Percentiles rank a stretch among this genome's conserved stretches.
These are phyloP conservation scores for Candida arabinofermentans DNA, from an alignment of 805 yeast species.

Conservation along the genomic window DNA sequence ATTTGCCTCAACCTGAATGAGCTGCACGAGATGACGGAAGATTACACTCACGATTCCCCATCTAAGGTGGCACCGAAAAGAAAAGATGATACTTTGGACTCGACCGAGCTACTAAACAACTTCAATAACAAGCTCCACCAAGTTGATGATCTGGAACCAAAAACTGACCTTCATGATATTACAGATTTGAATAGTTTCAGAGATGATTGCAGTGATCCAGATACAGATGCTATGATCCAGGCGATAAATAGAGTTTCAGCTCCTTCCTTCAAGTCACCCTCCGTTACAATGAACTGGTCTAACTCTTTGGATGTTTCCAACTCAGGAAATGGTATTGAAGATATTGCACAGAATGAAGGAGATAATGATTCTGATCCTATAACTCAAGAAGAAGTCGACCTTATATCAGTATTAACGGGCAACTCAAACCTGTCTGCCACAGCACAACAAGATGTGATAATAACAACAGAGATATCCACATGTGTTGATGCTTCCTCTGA, in stretches of 20 bases:
- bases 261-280: constrained; percentile 31
- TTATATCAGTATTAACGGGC: constrained; percentile 8
- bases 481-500: too few species aligned
- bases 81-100: constrained; percentile 2
- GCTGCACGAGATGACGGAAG: constrained; percentile 13
- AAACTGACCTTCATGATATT: not conserved
- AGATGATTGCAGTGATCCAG: constrained; percentile 2
- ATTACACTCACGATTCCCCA: constrained; percentile 20
- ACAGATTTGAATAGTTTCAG: not conserved
- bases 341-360: constrained; percentile 6
- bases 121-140: constrained; percentile 1
- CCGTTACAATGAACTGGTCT: constrained; percentile 36
- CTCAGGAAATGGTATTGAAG: constrained; percentile 14
- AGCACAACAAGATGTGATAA: too few species aligned
- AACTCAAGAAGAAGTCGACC: constrained; percentile 17
- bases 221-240: constrained; percentile 13
- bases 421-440: too few species aligned
- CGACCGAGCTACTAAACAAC: constrained; percentile 5
- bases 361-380: constrained; percentile 4
- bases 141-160: constrained; percentile 1
- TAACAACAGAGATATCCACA: too few species aligned
- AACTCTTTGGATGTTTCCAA: constrained; percentile 26
- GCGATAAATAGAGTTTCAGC: constrained; percentile 18
- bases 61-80: constrained; percentile 8
- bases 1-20: constrained; percentile 13